Conservation (phyloP, 2,329 filamentous ascomycete genomes). For the Cephalotrichum gorgonifer region DNA sequence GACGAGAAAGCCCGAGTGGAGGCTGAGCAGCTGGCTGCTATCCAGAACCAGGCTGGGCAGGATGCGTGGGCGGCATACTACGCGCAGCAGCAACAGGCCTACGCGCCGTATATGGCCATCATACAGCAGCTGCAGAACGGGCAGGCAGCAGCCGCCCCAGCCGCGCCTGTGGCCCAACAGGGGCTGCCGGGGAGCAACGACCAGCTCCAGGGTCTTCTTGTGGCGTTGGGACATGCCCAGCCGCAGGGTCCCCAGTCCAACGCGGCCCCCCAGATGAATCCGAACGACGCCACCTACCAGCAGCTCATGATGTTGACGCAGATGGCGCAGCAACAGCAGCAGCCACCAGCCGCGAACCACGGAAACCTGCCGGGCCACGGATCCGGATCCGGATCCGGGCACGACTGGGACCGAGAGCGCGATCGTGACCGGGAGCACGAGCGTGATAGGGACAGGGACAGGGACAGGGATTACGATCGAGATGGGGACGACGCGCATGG, state of each 20-base stretch:
- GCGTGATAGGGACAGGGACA: constrained; percentile 18
- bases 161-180: constrained; percentile 11
- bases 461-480: constrained; percentile 23
- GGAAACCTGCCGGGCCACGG: background rate
- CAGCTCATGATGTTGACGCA: constrained; percentile 27
- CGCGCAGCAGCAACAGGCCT: constrained; percentile 8
- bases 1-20: constrained; percentile 16
- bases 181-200: constrained; percentile 16
- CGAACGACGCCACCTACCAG: constrained; percentile 28
- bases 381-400: constrained; percentile 8
- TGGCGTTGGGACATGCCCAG: constrained; percentile 27
- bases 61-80: constrained; percentile 8
- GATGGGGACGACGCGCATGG: constrained; percentile 16
- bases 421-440: constrained; percentile 16
- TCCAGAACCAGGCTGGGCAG: constrained; percentile 1
- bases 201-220: constrained; percentile 32
- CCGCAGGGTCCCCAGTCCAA: constrained; percentile 13
- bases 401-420: constrained; percentile 10
- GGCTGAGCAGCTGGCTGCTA: constrained; percentile 8
- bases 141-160: background rate
- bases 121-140: constrained; percentile 7
- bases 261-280: constrained; percentile 18
- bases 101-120: constrained; percentile 4
- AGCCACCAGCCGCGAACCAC: constrained; percentile 4
- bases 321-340: constrained; percentile 22